These are phyloP conservation scores for Fusarium xyrophilum DNA, from an alignment of 2,329 filamentous ascomycete genomes.

Conservation along the genomic window DNA sequence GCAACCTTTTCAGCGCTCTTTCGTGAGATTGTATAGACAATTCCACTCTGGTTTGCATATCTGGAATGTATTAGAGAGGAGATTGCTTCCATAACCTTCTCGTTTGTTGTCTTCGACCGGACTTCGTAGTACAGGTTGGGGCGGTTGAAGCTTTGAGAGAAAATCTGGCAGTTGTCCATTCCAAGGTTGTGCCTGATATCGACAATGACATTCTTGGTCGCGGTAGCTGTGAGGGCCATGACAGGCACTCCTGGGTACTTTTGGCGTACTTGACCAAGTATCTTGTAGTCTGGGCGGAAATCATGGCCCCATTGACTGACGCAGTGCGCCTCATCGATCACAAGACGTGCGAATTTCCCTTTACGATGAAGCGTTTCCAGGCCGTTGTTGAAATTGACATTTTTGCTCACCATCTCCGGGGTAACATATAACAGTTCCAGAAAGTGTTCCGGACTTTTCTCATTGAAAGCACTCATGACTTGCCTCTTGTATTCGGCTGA, in stretches of 20 bases:
- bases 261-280: slow-evolving; percentile 74
- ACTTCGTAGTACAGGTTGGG: slow-evolving; percentile 93
- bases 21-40: slow-evolving; percentile 90
- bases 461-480: slow-evolving; percentile 70
- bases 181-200: slow-evolving; percentile 92
- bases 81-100: slow-evolving; percentile 54
- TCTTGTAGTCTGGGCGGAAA: slow-evolving; percentile 95
- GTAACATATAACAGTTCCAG: slow-evolving; percentile 94
- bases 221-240: slow-evolving; percentile 95
- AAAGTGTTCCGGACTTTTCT: slow-evolving; percentile 72
- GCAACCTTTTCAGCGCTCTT: slow-evolving; percentile 85
- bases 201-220: slow-evolving; percentile 88
- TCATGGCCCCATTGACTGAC: slow-evolving; percentile 99
- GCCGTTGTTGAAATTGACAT: slow-evolving; percentile 67
- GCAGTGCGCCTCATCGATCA: slow-evolving; percentile 99
- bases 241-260: slow-evolving; percentile 82
- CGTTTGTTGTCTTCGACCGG: slow-evolving; percentile 69
- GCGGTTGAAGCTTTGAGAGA: slow-evolving; percentile 95
- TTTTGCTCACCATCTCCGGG: slow-evolving; percentile 95
- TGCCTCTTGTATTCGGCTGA: slow-evolving; percentile 65
- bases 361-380: slow-evolving; percentile 73
- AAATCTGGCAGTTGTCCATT: slow-evolving; percentile 78
- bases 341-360: slow-evolving; percentile 81
- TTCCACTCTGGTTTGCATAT: slow-evolving; percentile 78
- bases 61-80: slow-evolving; percentile 72